phyloP scores from a whole-genome alignment of 2,329 filamentous ascomycete genomes.

The Pseudovirgaria hyperparasitica region DNA sequence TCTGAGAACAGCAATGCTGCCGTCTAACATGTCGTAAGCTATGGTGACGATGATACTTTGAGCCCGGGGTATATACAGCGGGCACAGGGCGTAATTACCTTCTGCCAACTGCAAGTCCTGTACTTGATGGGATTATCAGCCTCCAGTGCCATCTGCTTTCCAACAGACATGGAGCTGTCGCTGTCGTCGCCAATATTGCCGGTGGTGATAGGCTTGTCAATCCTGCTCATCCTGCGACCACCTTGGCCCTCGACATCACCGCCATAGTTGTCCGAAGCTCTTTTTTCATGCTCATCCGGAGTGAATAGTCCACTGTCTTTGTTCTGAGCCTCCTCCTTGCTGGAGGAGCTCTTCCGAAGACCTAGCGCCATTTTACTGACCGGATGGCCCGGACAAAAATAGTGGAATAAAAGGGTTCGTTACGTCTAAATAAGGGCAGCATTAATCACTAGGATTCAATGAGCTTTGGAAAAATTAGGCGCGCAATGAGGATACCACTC shows the following conservation, averaged over 20 bases:
- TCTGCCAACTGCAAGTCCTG: slow-evolving; percentile 86
- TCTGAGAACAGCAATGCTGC: slow-evolving; percentile 84
- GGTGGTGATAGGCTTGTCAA: slow-evolving; percentile 19
- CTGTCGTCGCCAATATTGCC: slow-evolving; percentile 20
- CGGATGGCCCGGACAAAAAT: slow-evolving; percentile 31
- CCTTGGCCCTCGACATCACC: slow-evolving; percentile 7
- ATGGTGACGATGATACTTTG: too few species aligned
- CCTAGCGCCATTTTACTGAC: slow-evolving; percentile 40
- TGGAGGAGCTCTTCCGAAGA: slow-evolving; percentile 13
- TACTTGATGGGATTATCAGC: slow-evolving; percentile 75
- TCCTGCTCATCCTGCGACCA: slow-evolving; percentile 26
- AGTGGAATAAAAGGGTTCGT: slow-evolving; percentile 25
- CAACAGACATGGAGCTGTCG: slow-evolving; percentile 33
- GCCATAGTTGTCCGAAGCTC: slow-evolving; percentile 1
- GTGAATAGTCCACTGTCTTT: slow-evolving; percentile 8
- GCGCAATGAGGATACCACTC: slow-evolving; percentile 1
- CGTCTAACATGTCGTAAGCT: too few species aligned
- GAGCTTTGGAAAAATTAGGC: slow-evolving; percentile 1
- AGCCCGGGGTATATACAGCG: too few species aligned
- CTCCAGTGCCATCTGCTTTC: slow-evolving; percentile 65
- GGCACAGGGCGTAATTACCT: slow-evolving; percentile 45
- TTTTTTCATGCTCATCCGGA: slow-evolving; percentile 7
- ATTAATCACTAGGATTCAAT: slow-evolving; percentile 20
- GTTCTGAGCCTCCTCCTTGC: slow-evolving; percentile 7
- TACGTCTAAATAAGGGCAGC: slow-evolving; percentile 18